Conservation (phyloP, 2,329 filamentous ascomycete genomes). For the Lasiodiplodia citricola region DNA sequence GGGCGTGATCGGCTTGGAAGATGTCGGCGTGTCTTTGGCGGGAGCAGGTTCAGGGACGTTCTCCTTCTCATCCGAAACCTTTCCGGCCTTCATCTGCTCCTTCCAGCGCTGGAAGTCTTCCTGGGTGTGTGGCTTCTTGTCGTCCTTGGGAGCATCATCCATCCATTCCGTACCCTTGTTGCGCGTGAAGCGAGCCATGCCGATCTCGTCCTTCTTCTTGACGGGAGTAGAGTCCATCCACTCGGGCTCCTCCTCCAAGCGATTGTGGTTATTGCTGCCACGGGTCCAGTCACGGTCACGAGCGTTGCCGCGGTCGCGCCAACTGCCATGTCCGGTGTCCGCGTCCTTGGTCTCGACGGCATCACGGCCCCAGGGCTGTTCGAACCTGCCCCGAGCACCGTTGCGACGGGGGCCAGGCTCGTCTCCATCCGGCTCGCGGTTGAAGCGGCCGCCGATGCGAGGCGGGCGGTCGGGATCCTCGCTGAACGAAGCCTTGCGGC, state of each 20-base stretch:
- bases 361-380: slow-evolving; percentile 73
- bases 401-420: slow-evolving; percentile 65
- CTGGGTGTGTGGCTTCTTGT: slow-evolving; percentile 76
- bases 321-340: slow-evolving; percentile 64
- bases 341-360: slow-evolving; percentile 49
- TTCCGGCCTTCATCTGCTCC: slow-evolving; percentile 81
- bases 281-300: slow-evolving; percentile 62
- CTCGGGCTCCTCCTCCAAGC: slow-evolving; percentile 45
- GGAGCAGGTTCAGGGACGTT: slow-evolving; percentile 39
- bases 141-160: slow-evolving; percentile 69
- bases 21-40: slow-evolving; percentile 30
- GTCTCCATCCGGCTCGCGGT: slow-evolving; percentile 55
- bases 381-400: slow-evolving; percentile 69
- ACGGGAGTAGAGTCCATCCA: slow-evolving; percentile 18
- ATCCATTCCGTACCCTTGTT: slow-evolving; percentile 76
- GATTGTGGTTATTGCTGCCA: slow-evolving; percentile 54
- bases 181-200: slow-evolving; percentile 22
- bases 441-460: slow-evolving; percentile 53
- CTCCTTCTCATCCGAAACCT: slow-evolving; percentile 53
- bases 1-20: slow-evolving; percentile 60
- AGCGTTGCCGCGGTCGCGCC: slow-evolving; percentile 57
- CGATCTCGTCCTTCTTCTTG: slow-evolving; percentile 65
- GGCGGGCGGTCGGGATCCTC: slow-evolving; percentile 74
- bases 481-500: slow-evolving; percentile 71
- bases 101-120: slow-evolving; percentile 96